These are phyloP conservation scores for Endoconidiophora polonica DNA, from an alignment of 2,329 filamentous ascomycete genomes.

Conservation along the genomic window DNA sequence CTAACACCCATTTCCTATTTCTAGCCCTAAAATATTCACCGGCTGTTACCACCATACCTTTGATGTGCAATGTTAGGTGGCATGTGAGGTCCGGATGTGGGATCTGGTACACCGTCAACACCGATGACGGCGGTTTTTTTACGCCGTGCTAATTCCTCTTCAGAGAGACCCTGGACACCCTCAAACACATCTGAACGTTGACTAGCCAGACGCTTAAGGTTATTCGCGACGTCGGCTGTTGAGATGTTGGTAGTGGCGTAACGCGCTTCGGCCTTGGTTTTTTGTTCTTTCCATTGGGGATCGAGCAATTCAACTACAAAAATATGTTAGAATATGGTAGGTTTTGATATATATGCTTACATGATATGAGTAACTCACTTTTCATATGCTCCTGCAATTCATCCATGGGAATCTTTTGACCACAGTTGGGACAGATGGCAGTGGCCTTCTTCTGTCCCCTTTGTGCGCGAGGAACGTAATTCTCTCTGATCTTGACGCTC, in stretches of 20 bases:
- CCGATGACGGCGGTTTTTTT: slow-evolving; percentile 49
- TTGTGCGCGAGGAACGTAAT: slow-evolving; percentile 76
- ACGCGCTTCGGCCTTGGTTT: slow-evolving; percentile 71
- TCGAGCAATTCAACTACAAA: slow-evolving; percentile 70
- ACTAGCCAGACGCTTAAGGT: slow-evolving; percentile 85
- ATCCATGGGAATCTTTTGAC: slow-evolving; percentile 69
- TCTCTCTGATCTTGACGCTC: slow-evolving; percentile 80
- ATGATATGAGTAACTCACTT: slow-evolving; percentile 35
- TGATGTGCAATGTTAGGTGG: slow-evolving; percentile 2
- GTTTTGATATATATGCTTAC: too few relatives aligned
- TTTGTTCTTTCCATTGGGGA: slow-evolving; percentile 90
- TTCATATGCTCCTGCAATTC: slow-evolving; percentile 88
- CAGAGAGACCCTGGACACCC: slow-evolving; percentile 48
- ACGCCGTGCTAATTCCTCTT: slow-evolving; percentile 57
- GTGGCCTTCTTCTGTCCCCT: slow-evolving; percentile 49
- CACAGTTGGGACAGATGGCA: slow-evolving; percentile 81
- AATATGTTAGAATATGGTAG: slow-evolving; percentile 14
- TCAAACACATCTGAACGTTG: slow-evolving; percentile 83
- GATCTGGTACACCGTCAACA: slow-evolving; percentile 6
- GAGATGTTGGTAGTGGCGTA: slow-evolving; percentile 74
- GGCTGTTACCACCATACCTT: background rate
- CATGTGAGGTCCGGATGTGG: slow-evolving; percentile 8
- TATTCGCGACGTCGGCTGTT: slow-evolving; percentile 76
- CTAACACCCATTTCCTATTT: too few relatives aligned
- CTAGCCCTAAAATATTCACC: background rate